Conservation (phyloP, 371 early-diverging fungal species). For the Circinella minor region DNA sequence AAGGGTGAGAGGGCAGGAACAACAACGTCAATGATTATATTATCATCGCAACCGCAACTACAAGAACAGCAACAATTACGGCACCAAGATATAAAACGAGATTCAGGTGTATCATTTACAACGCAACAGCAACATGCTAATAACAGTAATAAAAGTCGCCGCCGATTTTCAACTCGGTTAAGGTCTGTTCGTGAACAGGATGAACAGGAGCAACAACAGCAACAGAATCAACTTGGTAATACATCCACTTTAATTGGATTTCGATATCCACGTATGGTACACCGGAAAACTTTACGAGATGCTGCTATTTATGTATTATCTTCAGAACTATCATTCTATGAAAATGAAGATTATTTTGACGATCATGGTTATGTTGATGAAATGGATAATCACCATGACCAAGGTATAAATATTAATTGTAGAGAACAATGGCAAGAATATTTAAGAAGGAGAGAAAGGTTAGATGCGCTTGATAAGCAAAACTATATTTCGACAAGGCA, state of each 20-base stretch:
- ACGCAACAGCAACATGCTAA: constrained; percentile 5
- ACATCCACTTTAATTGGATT: constrained; percentile 15
- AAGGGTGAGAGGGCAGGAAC: background rate
- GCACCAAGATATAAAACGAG: constrained; percentile 2
- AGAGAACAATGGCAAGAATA: background rate
- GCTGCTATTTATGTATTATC: constrained; percentile 22
- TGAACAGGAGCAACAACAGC: background rate
- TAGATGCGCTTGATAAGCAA: background rate
- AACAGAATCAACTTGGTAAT: background rate
- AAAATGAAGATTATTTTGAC: background rate
- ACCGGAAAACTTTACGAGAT: constrained; percentile 20
- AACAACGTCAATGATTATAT: background rate
- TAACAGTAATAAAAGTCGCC: background rate
- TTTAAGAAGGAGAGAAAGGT: background rate
- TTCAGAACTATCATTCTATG: constrained; percentile 13
- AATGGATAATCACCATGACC: background rate
- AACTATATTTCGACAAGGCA: background rate
- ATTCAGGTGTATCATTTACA: constrained; percentile 11
- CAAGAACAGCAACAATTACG: background rate
- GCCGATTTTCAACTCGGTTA: background rate
- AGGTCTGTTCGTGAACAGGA: constrained; percentile 2
- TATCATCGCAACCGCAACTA: background rate
- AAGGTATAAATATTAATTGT: background rate
- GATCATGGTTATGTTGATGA: background rate
- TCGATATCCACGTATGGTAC: constrained; percentile 28